phyloP scores from a whole-genome alignment of 2,329 filamentous ascomycete genomes.

The Hymenoscyphus fraxineus region DNA sequence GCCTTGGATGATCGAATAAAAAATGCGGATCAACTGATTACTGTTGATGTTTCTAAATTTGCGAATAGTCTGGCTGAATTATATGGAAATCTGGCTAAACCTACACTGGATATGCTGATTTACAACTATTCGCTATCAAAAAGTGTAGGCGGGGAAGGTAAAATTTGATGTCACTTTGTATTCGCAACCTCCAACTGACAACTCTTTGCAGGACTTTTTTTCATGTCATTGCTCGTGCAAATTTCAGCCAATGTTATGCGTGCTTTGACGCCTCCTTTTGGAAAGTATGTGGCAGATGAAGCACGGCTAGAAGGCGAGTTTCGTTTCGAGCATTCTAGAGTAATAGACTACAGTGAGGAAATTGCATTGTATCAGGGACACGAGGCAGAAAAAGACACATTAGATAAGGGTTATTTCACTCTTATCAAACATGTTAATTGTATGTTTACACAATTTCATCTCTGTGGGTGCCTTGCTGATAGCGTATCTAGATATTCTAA shows the following conservation, averaged over 20 bases:
- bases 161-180: not conserved
- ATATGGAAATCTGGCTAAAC: constrained; percentile 95
- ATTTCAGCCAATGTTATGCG: constrained; percentile 89
- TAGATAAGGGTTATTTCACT: constrained; percentile 98
- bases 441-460: constrained; percentile 13
- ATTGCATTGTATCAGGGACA: constrained; percentile 89
- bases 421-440: constrained; percentile 96
- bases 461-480: constrained; percentile 8
- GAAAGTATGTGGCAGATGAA: constrained; percentile 96
- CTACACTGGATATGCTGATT: constrained; percentile 89
- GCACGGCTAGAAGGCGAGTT: constrained; percentile 93
- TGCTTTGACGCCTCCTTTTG: constrained; percentile 89
- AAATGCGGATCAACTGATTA: constrained; percentile 96
- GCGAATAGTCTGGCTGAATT: constrained; percentile 91
- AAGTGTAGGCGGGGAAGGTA: constrained; percentile 86
- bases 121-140: constrained; percentile 93
- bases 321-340: constrained; percentile 85
- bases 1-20: constrained; percentile 96
- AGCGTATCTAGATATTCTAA: constrained; percentile 63
- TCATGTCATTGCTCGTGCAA: constrained; percentile 93
- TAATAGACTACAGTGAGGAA: constrained; percentile 96
- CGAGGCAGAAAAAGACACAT: constrained; percentile 88
- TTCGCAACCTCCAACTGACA: not conserved
- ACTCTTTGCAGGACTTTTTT: constrained; percentile 59
- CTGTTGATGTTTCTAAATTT: constrained; percentile 94